Evolutionary conservation across 208 protist species (phyloP).

Genomic region (Trichomonas gallinae): DNA sequence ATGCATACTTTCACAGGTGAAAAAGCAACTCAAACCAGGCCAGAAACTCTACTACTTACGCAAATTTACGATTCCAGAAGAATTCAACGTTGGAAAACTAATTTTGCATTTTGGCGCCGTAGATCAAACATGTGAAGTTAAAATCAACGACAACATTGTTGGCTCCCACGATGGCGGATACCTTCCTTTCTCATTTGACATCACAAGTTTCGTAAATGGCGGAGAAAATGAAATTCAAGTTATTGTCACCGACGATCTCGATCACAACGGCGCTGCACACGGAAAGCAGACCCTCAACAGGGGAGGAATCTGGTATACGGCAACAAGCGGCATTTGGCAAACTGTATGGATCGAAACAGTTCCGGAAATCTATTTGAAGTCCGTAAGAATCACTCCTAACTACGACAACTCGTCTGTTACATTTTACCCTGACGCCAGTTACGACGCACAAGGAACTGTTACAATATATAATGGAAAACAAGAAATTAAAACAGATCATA

Average conservation of each 20-base stretch:
- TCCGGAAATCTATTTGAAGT: neutral
- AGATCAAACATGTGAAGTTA: neutral
- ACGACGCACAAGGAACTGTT: neutral
- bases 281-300: neutral
- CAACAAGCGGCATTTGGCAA: conserved; percentile 29
- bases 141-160: conserved; percentile 3
- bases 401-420: neutral
- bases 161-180: conserved; percentile 23
- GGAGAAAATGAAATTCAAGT: neutral
- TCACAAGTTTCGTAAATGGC: neutral
- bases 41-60: neutral
- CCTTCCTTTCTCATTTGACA: conserved; percentile 6
- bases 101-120: conserved; percentile 26
- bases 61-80: neutral
- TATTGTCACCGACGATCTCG: neutral
- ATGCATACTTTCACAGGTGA: neutral
- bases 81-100: neutral
- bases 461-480: neutral
- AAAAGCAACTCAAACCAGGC: neutral
- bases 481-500: neutral
- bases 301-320: conserved; percentile 17
- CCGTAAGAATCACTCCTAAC: neutral
- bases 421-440: neutral
- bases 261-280: neutral
- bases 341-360: conserved; percentile 26